phyloP scores from a whole-genome alignment of 164 flowering plant genomes.

The Liriodendron chinense region DNA sequence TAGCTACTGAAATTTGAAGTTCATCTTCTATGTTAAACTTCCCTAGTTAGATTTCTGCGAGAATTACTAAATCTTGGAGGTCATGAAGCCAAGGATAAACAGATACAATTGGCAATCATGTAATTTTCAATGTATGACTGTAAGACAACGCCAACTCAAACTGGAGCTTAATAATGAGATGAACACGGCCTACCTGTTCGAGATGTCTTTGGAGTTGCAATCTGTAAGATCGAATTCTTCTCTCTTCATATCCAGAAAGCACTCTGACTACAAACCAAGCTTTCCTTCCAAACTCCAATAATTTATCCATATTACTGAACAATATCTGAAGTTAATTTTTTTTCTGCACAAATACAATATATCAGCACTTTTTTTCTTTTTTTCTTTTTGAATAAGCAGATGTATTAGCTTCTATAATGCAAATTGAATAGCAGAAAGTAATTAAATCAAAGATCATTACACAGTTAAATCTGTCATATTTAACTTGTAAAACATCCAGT shows the following conservation, averaged over 20 bases:
- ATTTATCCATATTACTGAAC: conserved; percentile 46
- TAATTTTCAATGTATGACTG: neutral
- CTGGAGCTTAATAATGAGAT: neutral
- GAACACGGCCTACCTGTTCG: conserved; percentile 29
- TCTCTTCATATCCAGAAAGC: conserved; percentile 89
- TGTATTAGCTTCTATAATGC: neutral
- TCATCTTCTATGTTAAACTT: too few species aligned
- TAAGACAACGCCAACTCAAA: neutral
- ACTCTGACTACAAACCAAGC: conserved; percentile 78
- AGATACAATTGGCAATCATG: neutral
- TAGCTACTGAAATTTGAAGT: too few species aligned
- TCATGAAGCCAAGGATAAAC: neutral
- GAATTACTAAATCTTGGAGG: too few species aligned
- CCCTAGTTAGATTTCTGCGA: too few species aligned
- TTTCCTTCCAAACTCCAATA: conserved; percentile 74
- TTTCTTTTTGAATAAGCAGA: neutral
- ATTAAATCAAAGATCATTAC: neutral
- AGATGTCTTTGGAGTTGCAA: conserved; percentile 59
- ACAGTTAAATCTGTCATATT: too few species aligned
- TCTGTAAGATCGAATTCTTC: conserved; percentile 60
- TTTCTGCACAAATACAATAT: neutral
- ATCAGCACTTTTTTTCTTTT: neutral
- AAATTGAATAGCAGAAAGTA: neutral
- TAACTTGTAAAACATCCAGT: neutral
- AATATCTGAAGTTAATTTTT: neutral